These are phyloP conservation scores for Venturiaceae sp. DNA, from an alignment of 2,329 filamentous ascomycete genomes.

Conservation along the genomic window DNA sequence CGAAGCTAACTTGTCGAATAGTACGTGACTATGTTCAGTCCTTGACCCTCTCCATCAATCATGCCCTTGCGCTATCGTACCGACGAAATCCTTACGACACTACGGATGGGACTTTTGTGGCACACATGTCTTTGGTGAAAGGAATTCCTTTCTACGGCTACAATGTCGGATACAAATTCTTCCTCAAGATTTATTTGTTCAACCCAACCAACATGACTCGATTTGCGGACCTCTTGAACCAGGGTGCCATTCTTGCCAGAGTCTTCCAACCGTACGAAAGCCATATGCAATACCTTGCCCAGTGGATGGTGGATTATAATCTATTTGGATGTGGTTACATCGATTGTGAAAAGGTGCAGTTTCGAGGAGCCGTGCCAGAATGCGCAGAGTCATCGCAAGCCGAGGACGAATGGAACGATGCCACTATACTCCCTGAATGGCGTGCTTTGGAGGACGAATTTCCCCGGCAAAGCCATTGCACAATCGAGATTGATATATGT, in stretches of 20 bases:
- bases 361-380: constrained; percentile 66
- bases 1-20: constrained; percentile 20
- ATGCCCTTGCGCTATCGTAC: constrained; percentile 79
- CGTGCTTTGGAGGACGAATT: constrained; percentile 55
- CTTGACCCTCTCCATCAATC: constrained; percentile 80
- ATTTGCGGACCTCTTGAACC: constrained; percentile 74
- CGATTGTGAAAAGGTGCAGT: constrained; percentile 58
- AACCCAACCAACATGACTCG: constrained; percentile 83
- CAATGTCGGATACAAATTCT: constrained; percentile 82
- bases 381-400: constrained; percentile 52
- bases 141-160: constrained; percentile 95
- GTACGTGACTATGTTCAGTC: constrained; percentile 68
- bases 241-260: constrained; percentile 77
- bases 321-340: constrained; percentile 89
- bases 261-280: constrained; percentile 88
- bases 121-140: constrained; percentile 84
- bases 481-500: constrained; percentile 81
- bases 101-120: constrained; percentile 56
- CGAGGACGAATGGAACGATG: constrained; percentile 70
- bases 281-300: constrained; percentile 81
- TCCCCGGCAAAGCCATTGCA: constrained; percentile 76
- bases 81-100: constrained; percentile 63
- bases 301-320: constrained; percentile 99
- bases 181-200: constrained; percentile 89
- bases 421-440: constrained; percentile 50